Conservation (phyloP, 441 rosid species). For the Erodium texanum region DNA sequence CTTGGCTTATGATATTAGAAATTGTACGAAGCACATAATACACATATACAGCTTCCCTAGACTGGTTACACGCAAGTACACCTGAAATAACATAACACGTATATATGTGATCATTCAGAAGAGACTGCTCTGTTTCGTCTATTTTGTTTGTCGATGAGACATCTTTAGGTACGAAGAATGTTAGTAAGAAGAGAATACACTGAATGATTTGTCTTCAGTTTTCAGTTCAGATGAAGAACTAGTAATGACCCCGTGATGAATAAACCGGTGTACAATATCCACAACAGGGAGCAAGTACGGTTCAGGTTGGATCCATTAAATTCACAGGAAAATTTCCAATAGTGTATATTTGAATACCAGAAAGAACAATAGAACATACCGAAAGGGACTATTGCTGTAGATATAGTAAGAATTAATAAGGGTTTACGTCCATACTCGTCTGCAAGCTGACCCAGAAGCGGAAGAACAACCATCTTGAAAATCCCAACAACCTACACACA, state of each 20-base stretch:
- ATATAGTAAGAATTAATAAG: constrained; percentile 35
- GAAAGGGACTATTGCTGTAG: constrained; percentile 21
- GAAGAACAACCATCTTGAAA: constrained; percentile 52
- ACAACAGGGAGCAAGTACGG: too few species aligned
- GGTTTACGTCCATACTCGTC: constrained; percentile 52
- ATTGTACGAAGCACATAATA: constrained; percentile 48
- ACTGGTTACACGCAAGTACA: constrained; percentile 36
- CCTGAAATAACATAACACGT: constrained; percentile 25
- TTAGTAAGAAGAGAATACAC: too few species aligned
- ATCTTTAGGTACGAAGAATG: too few species aligned
- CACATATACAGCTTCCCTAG: constrained; percentile 37
- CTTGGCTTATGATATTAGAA: constrained; percentile 49
- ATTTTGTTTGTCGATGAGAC: too few species aligned
- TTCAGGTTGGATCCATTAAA: too few species aligned
- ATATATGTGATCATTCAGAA: too few species aligned
- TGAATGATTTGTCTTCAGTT: too few species aligned
- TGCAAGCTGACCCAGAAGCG: constrained; percentile 51
- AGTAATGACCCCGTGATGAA: too few species aligned
- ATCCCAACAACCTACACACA: constrained; percentile 46
- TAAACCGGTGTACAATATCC: too few species aligned
- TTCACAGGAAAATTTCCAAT: too few species aligned
- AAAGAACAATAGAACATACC: neutral
- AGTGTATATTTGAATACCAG: neutral
- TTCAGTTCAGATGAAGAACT: too few species aligned
- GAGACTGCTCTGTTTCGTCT: too few species aligned